Conservation (phyloP, 2,329 filamentous ascomycete species). For the Colletotrichum cordylinicola region DNA sequence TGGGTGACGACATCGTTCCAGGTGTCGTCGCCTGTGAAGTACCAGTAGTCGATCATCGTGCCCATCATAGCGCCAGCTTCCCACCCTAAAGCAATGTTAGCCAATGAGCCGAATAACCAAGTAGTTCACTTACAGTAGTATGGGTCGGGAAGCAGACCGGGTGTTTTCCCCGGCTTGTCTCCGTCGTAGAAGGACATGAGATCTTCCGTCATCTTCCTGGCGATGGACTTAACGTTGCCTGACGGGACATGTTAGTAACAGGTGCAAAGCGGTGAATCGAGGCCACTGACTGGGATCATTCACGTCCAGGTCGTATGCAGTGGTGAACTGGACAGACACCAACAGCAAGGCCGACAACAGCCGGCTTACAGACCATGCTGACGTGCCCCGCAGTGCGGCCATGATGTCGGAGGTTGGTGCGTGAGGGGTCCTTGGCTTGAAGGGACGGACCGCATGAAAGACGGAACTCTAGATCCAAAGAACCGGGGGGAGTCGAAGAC, state of each 20-base stretch:
- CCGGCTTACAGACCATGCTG: conserved; percentile 15
- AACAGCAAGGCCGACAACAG: conserved; percentile 11
- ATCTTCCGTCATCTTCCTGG: conserved; percentile 52
- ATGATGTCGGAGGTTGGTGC: conserved; percentile 5
- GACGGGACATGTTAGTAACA: not conserved
- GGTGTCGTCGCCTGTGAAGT: conserved; percentile 74
- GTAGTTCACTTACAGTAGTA: conserved; percentile 55
- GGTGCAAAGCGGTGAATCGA: not conserved
- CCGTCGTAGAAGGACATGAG: conserved; percentile 51
- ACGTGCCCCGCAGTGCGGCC: conserved; percentile 14
- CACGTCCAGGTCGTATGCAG: conserved; percentile 41
- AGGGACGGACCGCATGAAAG: conserved; percentile 8
- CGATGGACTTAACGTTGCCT: conserved; percentile 57
- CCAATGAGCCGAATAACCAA: not conserved
- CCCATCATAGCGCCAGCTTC: conserved; percentile 76
- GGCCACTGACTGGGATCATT: conserved; percentile 37
- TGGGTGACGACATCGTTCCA: conserved; percentile 74
- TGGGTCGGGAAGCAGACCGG: conserved; percentile 57
- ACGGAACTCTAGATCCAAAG: not conserved
- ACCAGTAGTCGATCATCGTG: conserved; percentile 83
- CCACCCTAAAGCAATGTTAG: conserved; percentile 57
- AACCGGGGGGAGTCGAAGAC: not conserved
- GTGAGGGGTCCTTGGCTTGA: not conserved
- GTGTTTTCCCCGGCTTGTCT: conserved; percentile 53
- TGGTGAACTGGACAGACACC: conserved; percentile 23